These are phyloP conservation scores for Prunus dulcis DNA, from an alignment of 306 rosid genomes.

Conservation along the genomic window DNA sequence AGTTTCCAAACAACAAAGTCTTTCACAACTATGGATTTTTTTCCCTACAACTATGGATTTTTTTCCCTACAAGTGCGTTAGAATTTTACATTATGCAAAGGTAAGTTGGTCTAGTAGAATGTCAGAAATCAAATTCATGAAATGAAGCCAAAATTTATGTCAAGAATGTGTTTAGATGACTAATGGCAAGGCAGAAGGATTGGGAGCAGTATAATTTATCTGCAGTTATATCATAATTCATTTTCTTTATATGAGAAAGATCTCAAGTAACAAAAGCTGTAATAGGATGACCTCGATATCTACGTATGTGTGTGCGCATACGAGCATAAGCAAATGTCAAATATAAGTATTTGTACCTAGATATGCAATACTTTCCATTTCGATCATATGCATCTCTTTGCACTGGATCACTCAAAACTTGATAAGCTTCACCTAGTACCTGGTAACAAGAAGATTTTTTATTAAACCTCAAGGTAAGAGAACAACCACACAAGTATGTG, in stretches of 20 bases:
- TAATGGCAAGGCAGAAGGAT: neutral
- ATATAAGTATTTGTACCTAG: slow-evolving; percentile 41
- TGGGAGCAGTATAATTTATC: neutral
- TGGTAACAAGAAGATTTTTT: slow-evolving; percentile 17
- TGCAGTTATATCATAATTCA: neutral
- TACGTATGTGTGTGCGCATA: neutral
- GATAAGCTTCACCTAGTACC: slow-evolving; percentile 90
- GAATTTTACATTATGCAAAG: neutral
- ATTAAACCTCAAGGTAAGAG: neutral
- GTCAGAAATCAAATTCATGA: neutral
- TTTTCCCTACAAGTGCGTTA: neutral
- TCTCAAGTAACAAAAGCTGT: neutral
- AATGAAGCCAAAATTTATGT: neutral
- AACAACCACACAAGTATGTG: neutral
- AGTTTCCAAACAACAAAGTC: neutral
- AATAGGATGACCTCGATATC: neutral
- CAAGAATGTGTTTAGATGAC: neutral
- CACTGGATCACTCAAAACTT: slow-evolving; percentile 78
- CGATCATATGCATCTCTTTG: slow-evolving; percentile 74
- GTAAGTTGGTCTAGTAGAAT: neutral
- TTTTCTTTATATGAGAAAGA: neutral
- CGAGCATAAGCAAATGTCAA: neutral
- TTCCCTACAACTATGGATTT: neutral
- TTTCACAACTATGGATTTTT: neutral
- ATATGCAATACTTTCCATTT: slow-evolving; percentile 71